These are phyloP conservation scores for Isoetes taiwanensis DNA, from an alignment of 75 land plant species.

Conservation along the genomic window DNA sequence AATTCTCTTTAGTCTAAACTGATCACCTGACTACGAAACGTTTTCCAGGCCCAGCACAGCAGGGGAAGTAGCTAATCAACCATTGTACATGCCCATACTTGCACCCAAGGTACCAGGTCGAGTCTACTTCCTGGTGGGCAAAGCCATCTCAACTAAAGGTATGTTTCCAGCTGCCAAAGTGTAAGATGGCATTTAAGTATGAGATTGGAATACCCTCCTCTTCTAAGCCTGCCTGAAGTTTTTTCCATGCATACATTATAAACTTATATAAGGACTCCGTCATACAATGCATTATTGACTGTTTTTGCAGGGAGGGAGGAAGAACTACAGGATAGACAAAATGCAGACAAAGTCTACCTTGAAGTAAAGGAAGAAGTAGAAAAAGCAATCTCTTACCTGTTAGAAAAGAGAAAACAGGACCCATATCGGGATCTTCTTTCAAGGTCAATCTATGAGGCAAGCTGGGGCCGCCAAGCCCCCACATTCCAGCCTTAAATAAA, in stretches of 20 bases:
- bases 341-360: constrained; percentile 44
- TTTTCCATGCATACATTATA: no score
- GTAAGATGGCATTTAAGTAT: no score
- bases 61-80: constrained; percentile 54
- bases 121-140: constrained; percentile 72
- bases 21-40: no score
- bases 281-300: no score
- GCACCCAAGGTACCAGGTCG: constrained; percentile 58
- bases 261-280: no score
- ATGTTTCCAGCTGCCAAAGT: no score
- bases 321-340: constrained; percentile 32
- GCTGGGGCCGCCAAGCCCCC: constrained; percentile 44
- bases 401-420: constrained; percentile 68
- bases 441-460: constrained; percentile 45
- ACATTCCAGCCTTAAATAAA: constrained; percentile 68
- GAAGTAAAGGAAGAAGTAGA: constrained; percentile 61
- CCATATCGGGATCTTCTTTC: constrained; percentile 49
- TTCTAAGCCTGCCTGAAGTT: no score
- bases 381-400: constrained; percentile 34
- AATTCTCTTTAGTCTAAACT: no score
- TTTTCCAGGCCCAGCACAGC: constrained; percentile 29
- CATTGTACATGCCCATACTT: constrained; percentile 39
- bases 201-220: no score
- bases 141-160: constrained; percentile 57
- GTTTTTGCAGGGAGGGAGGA: constrained; percentile 33